phyloP scores from a whole-genome alignment of 495 filamentous ascomycete species.

The Terfezia boudieri region DNA sequence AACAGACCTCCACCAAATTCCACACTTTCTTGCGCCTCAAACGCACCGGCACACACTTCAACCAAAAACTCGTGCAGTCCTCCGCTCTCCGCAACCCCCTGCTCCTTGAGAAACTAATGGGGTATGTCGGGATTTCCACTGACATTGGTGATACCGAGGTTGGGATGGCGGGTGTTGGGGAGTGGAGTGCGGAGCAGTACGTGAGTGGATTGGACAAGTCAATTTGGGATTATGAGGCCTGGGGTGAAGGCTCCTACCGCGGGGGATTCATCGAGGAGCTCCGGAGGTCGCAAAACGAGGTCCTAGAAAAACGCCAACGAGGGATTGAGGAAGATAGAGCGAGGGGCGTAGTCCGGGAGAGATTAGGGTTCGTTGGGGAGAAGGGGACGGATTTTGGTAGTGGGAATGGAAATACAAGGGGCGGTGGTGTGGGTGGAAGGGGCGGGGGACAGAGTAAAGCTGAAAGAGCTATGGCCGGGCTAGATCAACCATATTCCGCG shows the following conservation, averaged over 20 bases:
- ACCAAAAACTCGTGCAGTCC: constrained; percentile 50
- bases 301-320: constrained; percentile 35
- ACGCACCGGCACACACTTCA: constrained; percentile 73
- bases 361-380: constrained; percentile 53
- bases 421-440: background rate
- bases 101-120: constrained; percentile 54
- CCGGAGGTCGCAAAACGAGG: constrained; percentile 37
- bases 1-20: constrained; percentile 37
- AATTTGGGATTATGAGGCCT: constrained; percentile 36
- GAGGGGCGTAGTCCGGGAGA: constrained; percentile 27
- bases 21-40: constrained; percentile 68
- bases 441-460: constrained; percentile 19
- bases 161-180: background rate
- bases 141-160: constrained; percentile 1
- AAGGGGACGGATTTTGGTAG: constrained; percentile 3
- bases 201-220: constrained; percentile 43
- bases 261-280: constrained; percentile 58
- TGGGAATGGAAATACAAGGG: background rate
- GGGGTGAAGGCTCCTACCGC: constrained; percentile 30
- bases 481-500: constrained; percentile 19
- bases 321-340: constrained; percentile 22
- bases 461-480: constrained; percentile 22
- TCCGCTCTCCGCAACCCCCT: constrained; percentile 60
- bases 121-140: constrained; percentile 51
- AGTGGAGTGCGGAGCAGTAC: constrained; percentile 35